Percentiles rank a stretch among this genome's conserved stretches.
phyloP scores from a whole-genome alignment of 768 basidiomycete species.

The Suillus decipiens region DNA sequence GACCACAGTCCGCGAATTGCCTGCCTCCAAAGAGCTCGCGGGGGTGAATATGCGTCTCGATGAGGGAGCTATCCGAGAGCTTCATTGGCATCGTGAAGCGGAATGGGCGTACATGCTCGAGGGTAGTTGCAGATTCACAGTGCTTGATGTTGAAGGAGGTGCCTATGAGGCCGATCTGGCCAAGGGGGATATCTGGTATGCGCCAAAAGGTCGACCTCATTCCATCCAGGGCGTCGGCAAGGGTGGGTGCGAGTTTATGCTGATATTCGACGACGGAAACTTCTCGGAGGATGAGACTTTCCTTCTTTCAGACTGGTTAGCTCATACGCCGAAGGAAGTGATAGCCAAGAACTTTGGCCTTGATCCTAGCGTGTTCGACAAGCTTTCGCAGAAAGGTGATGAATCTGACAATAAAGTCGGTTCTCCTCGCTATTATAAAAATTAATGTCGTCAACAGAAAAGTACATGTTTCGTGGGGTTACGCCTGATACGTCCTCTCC shows the following conservation, averaged over 20 bases:
- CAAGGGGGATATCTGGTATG: conserved; percentile 48
- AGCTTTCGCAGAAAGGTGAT: conserved; percentile 38
- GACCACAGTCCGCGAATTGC: conserved; percentile 42
- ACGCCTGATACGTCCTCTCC: conserved; percentile 44
- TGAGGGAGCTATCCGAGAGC: conserved; percentile 36
- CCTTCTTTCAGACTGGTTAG: conserved; percentile 55
- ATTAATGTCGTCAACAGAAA: conserved; percentile 32
- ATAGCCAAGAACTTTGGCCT: conserved; percentile 57
- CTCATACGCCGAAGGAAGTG: conserved; percentile 43
- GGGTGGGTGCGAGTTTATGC: conserved; percentile 46
- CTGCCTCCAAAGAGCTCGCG: conserved; percentile 19
- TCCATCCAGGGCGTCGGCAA: conserved; percentile 39
- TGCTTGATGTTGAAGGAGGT: conserved; percentile 10
- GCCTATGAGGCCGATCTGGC: conserved; percentile 5
- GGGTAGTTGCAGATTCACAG: conserved; percentile 21
- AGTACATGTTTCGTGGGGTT: conserved; percentile 49
- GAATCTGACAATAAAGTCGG: background rate
- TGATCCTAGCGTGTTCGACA: conserved; percentile 42
- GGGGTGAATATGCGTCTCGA: conserved; percentile 35
- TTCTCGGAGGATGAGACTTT: conserved; percentile 55
- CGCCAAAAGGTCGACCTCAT: conserved; percentile 50
- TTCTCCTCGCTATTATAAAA: background rate
- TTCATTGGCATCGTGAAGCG: conserved; percentile 33
- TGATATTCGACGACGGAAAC: conserved; percentile 33
- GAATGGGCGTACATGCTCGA: conserved; percentile 52